Evolutionary conservation across 495 filamentous ascomycete species (phyloP).

Genomic region (Coniosporium apollinis): DNA sequence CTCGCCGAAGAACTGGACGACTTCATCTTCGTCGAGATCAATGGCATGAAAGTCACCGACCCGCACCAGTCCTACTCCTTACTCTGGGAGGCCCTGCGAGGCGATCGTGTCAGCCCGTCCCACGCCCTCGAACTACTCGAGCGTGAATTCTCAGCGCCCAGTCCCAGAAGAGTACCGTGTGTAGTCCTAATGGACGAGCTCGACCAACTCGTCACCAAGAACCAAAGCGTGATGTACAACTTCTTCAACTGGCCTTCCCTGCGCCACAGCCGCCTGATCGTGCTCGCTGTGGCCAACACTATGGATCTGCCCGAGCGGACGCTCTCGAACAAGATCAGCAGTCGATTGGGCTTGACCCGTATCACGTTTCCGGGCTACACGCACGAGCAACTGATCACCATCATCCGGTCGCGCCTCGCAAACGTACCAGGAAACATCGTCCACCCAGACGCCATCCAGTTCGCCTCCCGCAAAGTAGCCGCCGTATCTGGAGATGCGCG

Average conservation of each 20-base stretch:
- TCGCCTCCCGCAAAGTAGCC: conserved; percentile 89
- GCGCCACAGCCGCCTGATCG: conserved; percentile 78
- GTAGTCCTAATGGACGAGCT: conserved; percentile 99
- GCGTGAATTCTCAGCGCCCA: conserved; percentile 78
- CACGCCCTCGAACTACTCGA: conserved; percentile 86
- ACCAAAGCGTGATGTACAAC: conserved; percentile 99
- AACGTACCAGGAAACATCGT: conserved; percentile 82
- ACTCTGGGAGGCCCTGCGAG: conserved; percentile 90
- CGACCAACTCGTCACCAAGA: conserved; percentile 93
- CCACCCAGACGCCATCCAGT: conserved; percentile 86
- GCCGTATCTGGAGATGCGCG: conserved; percentile 90
- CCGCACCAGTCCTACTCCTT: conserved; percentile 92
- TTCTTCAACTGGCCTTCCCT: conserved; percentile 99
- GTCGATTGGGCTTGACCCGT: conserved; percentile 51
- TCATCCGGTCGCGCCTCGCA: conserved; percentile 76
- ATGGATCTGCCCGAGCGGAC: conserved; percentile 98
- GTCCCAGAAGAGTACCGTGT: conserved; percentile 79
- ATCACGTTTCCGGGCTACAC: conserved; percentile 97
- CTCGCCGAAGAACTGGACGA: conserved; percentile 86
- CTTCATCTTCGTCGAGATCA: conserved; percentile 99
- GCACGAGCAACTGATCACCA: conserved; percentile 93
- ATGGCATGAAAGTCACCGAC: conserved; percentile 98
- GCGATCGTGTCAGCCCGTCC: conserved; percentile 77
- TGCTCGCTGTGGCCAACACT: conserved; percentile 94
- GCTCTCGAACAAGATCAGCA: conserved; percentile 93